Conservation (phyloP, 2,329 filamentous ascomycete species). For the Microascus cirrosus region DNA sequence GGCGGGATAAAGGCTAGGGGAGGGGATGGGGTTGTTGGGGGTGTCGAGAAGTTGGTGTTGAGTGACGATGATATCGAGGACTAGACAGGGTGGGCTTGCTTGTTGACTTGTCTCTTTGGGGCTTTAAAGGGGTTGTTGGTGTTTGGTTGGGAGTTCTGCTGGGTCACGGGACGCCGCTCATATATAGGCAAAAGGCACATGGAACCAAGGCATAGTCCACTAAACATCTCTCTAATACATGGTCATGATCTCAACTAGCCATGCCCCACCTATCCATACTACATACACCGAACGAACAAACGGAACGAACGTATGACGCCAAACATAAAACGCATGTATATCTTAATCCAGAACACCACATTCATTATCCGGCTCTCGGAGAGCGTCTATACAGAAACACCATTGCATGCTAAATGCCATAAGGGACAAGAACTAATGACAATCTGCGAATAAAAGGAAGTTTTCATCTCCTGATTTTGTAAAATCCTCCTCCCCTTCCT, state of each 20-base stretch:
- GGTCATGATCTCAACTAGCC: too few species aligned
- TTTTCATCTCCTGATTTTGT: background rate
- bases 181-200: background rate
- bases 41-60: slow-evolving; percentile 57
- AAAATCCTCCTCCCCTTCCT: background rate
- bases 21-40: slow-evolving; percentile 10
- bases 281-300: background rate
- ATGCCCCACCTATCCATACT: background rate
- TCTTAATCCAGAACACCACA: background rate
- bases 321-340: background rate
- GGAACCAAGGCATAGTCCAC: background rate
- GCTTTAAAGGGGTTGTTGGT: background rate
- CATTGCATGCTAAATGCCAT: background rate
- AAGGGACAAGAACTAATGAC: background rate
- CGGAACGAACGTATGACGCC: background rate
- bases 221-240: background rate
- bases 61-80: slow-evolving; percentile 75
- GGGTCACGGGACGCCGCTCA: background rate
- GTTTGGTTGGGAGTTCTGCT: background rate
- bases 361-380: background rate
- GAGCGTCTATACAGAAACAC: background rate
- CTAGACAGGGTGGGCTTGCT: slow-evolving; percentile 8
- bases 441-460: background rate
- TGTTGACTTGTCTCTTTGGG: background rate
- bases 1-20: slow-evolving; percentile 21